Evolutionary conservation across 2,329 filamentous ascomycete genomes (phyloP), one percentile per base, ranked within the genome.

Genomic region (Ilyonectria sp.): DNA sequence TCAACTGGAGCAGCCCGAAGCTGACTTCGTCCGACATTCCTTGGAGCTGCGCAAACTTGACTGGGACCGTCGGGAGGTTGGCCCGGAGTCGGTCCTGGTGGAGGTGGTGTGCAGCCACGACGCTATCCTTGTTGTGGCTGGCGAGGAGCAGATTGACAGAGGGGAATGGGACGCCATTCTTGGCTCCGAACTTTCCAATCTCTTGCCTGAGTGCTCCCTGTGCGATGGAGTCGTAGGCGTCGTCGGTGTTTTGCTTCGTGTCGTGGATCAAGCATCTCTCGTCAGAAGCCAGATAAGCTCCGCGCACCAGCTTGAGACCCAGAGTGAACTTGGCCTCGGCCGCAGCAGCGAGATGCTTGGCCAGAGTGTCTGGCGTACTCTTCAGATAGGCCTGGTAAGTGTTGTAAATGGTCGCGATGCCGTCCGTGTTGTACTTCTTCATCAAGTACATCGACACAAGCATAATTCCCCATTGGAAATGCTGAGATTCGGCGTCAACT

Each of bases 381-480:
- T 86, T 86, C 19, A 90, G 82, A 72, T 90, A 90, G 55, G 83
- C 85, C 68, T 90, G 88, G 77, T 89, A 89, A 1, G 87, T 88
- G 71, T 84, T 88, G 73, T 80, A 83, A 15, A 83, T 71, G n/a
- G 80, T 72, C 9, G 74, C 82, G 3, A 72, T 65, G 8, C 77
- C 75, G 13, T 82, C 74, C 0, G 76, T 78, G 73, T 86, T 86
- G 76, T 77, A 82, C 64, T 75, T 75, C 49, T 76, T 74, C 77
- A 82, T 82, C 13, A 82, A 67, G 17, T 80, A 74, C 15, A 83
- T 69, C 2, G 78, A 78, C 5, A 77, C 69, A 3, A 68, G 57
- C 46, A 76, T 73, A 37, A 83, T 83, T 10, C 82, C 83, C 21
- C 71, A 71, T 52, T 85, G 84, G 71, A 82, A 84, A 11, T 81